Percentiles rank a stretch among this genome's conserved stretches.
phyloP scores from a whole-genome alignment of 257 asterid genomes.

The Nicotiana obtusifolia region DNA sequence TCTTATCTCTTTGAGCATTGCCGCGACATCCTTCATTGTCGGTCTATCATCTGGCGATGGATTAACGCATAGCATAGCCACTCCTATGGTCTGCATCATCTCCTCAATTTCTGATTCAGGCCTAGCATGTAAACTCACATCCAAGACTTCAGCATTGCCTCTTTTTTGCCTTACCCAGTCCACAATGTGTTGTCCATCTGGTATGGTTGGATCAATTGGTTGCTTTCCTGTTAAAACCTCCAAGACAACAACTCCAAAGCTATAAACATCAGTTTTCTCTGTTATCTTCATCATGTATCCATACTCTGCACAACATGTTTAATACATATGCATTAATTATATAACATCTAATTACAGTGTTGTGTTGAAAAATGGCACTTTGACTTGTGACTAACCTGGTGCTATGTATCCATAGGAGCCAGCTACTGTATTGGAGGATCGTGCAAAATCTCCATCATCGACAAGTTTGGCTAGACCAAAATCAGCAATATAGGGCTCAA shows the following conservation, averaged over 20 bases:
- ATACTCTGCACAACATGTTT: conserved; percentile 43
- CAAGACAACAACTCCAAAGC: conserved; percentile 78
- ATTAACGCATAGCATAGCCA: conserved; percentile 71
- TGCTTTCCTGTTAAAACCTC: conserved; percentile 78
- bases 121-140: conserved; percentile 33
- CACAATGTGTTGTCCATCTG: conserved; percentile 74
- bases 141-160: conserved; percentile 41
- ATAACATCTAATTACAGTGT: neutral
- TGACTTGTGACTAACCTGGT: conserved; percentile 50
- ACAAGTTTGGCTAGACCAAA: conserved; percentile 82
- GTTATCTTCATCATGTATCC: conserved; percentile 83
- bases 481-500: conserved; percentile 87
- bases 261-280: conserved; percentile 77
- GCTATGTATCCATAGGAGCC: conserved; percentile 92
- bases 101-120: conserved; percentile 64
- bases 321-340: neutral
- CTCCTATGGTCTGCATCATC: conserved; percentile 78
- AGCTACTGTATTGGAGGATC: conserved; percentile 69
- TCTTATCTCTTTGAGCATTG: conserved; percentile 76
- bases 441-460: conserved; percentile 53
- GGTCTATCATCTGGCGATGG: conserved; percentile 75
- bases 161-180: conserved; percentile 72
- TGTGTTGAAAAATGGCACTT: neutral
- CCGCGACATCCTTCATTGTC: conserved; percentile 73
- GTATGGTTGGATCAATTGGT: conserved; percentile 75